Conservation (phyloP, 176 grass and related monocot genomes). For the Paspalum vaginatum region DNA sequence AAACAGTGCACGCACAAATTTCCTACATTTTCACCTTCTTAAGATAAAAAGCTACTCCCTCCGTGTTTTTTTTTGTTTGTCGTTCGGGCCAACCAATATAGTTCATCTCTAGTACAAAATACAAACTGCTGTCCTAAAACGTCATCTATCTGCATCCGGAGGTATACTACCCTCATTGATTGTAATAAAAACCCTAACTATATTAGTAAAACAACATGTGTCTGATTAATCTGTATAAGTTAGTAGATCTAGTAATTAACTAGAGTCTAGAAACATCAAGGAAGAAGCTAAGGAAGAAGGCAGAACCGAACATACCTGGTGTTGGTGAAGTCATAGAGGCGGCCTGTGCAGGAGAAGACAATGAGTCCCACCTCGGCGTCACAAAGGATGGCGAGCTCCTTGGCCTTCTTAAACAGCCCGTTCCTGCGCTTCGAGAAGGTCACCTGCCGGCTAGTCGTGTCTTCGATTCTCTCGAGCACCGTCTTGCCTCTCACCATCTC, state of each 20-base stretch:
- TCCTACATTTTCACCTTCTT: too few relatives aligned
- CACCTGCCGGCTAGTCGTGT: slow-evolving; percentile 12
- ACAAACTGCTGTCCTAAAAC: too few relatives aligned
- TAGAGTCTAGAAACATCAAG: background rate
- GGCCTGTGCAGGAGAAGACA: slow-evolving; percentile 12
- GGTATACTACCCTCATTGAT: too few relatives aligned
- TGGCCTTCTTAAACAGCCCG: slow-evolving; percentile 23
- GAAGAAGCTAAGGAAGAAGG: background rate
- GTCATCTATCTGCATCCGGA: too few relatives aligned
- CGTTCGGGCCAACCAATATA: too few relatives aligned
- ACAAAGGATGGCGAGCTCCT: slow-evolving; percentile 19
- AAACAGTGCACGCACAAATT: too few relatives aligned
- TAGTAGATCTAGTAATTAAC: background rate
- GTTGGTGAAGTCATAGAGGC: slow-evolving; percentile 11
- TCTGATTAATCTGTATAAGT: background rate
- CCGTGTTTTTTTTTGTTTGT: too few relatives aligned
- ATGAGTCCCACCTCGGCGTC: background rate
- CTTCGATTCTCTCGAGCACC: slow-evolving; percentile 7
- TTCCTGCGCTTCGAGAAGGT: slow-evolving; percentile 22
- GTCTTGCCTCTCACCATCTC: slow-evolving; percentile 22
- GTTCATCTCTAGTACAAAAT: too few relatives aligned
- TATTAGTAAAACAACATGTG: background rate
- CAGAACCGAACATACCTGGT: background rate
- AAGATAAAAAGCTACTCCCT: too few relatives aligned
- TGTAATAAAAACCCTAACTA: background rate